A percentile compares a stretch with the other conserved stretches of the same genome.
Evolutionary conservation across 2,329 filamentous ascomycete genomes (phyloP).

Genomic region (Exophiala mesophila): DNA sequence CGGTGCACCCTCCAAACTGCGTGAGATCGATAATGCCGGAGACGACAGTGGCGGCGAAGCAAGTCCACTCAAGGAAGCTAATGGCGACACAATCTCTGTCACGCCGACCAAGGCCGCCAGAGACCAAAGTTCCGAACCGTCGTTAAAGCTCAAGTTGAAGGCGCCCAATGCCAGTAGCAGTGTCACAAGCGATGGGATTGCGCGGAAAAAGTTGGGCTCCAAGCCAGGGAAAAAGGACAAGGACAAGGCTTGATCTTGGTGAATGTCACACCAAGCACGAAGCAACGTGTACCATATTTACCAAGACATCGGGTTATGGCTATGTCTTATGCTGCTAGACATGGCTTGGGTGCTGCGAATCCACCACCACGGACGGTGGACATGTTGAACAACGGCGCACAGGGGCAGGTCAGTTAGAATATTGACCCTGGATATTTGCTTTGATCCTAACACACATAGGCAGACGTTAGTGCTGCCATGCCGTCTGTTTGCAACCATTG

Average conservation of each 20-base stretch:
- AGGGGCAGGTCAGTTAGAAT: no score
- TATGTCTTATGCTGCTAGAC: no score
- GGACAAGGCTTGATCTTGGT: neutral
- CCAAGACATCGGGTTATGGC: neutral
- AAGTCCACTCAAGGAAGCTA: slow-evolving; percentile 22
- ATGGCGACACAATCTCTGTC: slow-evolving; percentile 24
- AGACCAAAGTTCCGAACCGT: slow-evolving; percentile 21
- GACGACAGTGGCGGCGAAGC: slow-evolving; percentile 16
- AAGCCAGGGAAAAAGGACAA: slow-evolving; percentile 19
- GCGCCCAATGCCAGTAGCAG: neutral
- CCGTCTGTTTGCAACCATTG: no score
- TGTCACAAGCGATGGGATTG: slow-evolving; percentile 5
- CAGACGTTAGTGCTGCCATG: no score
- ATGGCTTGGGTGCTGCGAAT: no score
- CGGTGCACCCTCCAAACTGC: slow-evolving; percentile 23
- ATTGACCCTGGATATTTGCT: no score
- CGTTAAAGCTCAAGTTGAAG: slow-evolving; percentile 25
- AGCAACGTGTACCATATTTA: neutral
- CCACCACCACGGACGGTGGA: no score
- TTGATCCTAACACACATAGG: no score
- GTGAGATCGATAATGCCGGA: slow-evolving; percentile 19
- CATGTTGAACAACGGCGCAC: no score
- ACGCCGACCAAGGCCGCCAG: slow-evolving; percentile 20
- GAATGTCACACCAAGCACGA: neutral
- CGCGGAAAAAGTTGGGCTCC: slow-evolving; percentile 14